Evolutionary conservation across 2,329 filamentous ascomycete genomes (phyloP).

Genomic region (Clarireedia sp.): DNA sequence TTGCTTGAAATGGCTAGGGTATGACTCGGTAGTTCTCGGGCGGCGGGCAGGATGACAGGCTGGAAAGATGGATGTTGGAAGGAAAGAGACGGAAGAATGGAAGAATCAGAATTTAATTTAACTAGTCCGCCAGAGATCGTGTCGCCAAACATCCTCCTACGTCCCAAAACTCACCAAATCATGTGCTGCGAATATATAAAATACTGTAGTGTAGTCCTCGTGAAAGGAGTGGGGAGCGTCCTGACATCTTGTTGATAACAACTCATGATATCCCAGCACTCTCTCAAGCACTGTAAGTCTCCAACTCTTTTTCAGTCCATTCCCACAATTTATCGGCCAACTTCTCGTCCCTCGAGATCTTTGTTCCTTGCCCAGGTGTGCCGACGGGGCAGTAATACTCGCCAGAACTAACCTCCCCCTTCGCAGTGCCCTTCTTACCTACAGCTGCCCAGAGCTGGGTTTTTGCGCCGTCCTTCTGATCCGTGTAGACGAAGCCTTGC

Average conservation of each 20-base stretch:
- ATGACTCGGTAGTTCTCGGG: too few species aligned
- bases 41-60: too few species aligned
- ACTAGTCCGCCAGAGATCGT: too few species aligned
- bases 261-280: not conserved
- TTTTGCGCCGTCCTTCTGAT: conserved; percentile 26
- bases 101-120: too few species aligned
- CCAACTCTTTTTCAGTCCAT: conserved; percentile 29
- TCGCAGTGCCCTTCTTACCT: conserved; percentile 17
- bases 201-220: too few species aligned
- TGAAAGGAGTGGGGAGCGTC: too few species aligned
- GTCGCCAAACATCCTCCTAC: too few species aligned
- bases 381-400: conserved; percentile 35
- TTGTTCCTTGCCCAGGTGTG: conserved; percentile 22
- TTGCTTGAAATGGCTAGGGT: not conserved
- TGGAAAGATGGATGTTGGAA: too few species aligned
- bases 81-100: too few species aligned
- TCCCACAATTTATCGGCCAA: conserved; percentile 30
- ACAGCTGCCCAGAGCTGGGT: conserved; percentile 37
- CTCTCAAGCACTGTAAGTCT: conserved; percentile 8
- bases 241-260: too few species aligned
- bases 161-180: too few species aligned
- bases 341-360: conserved; percentile 20
- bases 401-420: conserved; percentile 21
- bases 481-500: conserved; percentile 1
- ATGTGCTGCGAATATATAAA: too few species aligned